These are phyloP conservation scores for Suhomyces prunicola DNA, from an alignment of 805 yeast genomes.

Conservation along the genomic window DNA sequence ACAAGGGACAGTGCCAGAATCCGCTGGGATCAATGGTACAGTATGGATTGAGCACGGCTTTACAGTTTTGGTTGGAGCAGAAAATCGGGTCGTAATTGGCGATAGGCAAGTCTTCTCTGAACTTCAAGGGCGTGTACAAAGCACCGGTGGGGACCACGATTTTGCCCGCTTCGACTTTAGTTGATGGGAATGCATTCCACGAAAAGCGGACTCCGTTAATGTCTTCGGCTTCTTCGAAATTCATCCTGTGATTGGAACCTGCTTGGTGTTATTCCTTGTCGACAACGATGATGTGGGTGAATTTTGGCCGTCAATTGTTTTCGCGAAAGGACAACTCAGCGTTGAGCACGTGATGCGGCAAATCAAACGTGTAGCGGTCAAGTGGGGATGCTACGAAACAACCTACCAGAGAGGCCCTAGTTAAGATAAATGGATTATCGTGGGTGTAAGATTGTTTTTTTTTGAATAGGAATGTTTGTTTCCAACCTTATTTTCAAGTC, in stretches of 20 bases:
- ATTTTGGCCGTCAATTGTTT: conserved; percentile 6
- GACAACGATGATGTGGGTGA: not conserved
- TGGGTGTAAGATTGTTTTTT: too few relatives aligned
- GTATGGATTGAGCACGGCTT: conserved; percentile 83
- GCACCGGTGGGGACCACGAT: conserved; percentile 94
- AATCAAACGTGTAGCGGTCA: not conserved
- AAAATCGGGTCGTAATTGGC: conserved; percentile 83
- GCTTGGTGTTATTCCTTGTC: not conserved
- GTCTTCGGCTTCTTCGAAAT: conserved; percentile 45
- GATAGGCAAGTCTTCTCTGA: conserved; percentile 68
- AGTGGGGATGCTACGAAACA: not conserved
- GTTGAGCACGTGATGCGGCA: conserved; percentile 2
- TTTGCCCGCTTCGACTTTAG: conserved; percentile 84
- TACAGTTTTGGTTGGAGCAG: conserved; percentile 75
- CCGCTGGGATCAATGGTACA: conserved; percentile 75
- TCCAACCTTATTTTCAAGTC: not conserved
- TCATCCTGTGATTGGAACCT: conserved; percentile 19
- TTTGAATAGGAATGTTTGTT: too few relatives aligned
- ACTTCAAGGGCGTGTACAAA: conserved; percentile 88
- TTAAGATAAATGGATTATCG: too few relatives aligned
- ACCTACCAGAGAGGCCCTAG: too few relatives aligned
- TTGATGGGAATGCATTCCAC: conserved; percentile 78
- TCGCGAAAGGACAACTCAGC: conserved; percentile 9
- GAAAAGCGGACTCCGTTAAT: conserved; percentile 44
- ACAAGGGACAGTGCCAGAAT: conserved; percentile 85